Evolutionary conservation across 2,329 filamentous ascomycete species (phyloP).

Genomic region (Talaromyces funiculosus): DNA sequence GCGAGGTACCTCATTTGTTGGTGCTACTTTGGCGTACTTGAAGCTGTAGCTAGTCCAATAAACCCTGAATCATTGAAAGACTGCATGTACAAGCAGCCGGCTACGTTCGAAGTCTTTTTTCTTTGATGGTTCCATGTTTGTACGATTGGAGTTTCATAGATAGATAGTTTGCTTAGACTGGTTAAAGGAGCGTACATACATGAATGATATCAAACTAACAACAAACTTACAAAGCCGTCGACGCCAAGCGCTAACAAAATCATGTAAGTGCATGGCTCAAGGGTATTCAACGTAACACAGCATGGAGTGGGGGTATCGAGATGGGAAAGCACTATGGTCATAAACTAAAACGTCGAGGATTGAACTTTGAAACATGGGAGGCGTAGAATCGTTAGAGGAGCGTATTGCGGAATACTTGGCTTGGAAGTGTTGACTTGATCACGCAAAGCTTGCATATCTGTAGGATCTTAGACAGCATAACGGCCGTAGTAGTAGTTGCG

Average conservation of each 20-base stretch:
- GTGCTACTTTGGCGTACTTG: constrained; percentile 4
- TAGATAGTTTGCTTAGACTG: not conserved
- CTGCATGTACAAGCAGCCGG: not conserved
- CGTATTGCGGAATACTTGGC: not conserved
- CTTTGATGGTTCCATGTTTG: not conserved
- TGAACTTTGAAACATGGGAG: not conserved
- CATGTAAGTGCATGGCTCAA: not conserved
- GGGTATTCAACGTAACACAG: constrained; percentile 1
- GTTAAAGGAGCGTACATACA: not conserved
- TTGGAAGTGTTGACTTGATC: not conserved
- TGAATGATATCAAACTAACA: not conserved
- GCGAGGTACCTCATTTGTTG: constrained; percentile 8
- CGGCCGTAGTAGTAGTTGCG: constrained; percentile 13
- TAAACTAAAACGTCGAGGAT: not conserved
- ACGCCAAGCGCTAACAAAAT: not conserved
- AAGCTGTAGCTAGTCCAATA: not conserved
- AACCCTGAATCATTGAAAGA: not conserved
- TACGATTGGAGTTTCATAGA: not conserved
- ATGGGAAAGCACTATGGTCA: constrained; percentile 6
- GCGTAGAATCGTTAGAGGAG: not conserved
- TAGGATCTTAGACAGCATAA: constrained; percentile 11
- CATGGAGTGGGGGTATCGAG: constrained; percentile 5
- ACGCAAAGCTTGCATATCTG: not conserved
- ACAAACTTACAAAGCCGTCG: not conserved
- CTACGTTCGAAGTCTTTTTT: no score